Percentiles rank a stretch among this genome's conserved stretches.
phyloP scores from a whole-genome alignment of 2,329 filamentous ascomycete genomes.

The Hirsutella rhossiliensis region DNA sequence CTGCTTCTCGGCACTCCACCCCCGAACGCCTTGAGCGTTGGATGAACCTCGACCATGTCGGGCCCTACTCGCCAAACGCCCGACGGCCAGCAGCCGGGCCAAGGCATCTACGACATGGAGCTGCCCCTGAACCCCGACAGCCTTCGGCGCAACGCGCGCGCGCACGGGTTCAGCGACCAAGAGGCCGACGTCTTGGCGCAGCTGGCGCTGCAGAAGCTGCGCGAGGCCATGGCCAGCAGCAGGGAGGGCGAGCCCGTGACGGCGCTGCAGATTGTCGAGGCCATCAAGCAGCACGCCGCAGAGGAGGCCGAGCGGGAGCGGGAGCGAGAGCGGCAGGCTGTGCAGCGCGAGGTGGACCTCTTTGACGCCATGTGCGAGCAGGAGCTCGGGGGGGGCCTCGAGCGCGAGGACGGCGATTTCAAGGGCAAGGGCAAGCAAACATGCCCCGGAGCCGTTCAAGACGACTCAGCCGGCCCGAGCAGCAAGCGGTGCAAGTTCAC shows the following conservation, averaged over 20 bases:
- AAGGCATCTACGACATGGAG: slow-evolving; percentile 4
- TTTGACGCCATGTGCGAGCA: slow-evolving; percentile 6
- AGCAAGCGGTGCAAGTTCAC: not conserved
- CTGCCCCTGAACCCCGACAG: slow-evolving; percentile 8
- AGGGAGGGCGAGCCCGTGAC: slow-evolving; percentile 5
- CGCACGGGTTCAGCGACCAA: slow-evolving; percentile 7
- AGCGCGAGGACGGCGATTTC: not conserved
- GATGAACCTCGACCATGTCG: no score
- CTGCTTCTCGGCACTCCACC: no score
- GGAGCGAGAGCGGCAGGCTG: not conserved
- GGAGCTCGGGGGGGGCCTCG: not conserved
- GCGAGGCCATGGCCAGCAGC: slow-evolving; percentile 3
- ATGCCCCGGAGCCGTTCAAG: not conserved
- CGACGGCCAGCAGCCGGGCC: not conserved
- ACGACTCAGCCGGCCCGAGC: slow-evolving; percentile 4
- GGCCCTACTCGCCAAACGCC: not conserved
- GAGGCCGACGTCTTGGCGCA: slow-evolving; percentile 10
- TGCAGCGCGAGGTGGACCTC: slow-evolving; percentile 4
- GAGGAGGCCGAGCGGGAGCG: slow-evolving; percentile 7
- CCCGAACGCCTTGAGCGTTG: no score
- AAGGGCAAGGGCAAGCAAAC: not conserved
- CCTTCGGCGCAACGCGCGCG: slow-evolving; percentile 8
- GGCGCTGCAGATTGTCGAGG: slow-evolving; percentile 8
- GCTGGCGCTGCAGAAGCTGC: slow-evolving; percentile 9
- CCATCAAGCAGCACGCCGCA: slow-evolving; percentile 9